Evolutionary conservation across 1,284 basidiomycete genomes (phyloP).

Genomic region (Sanguinoderma infundibulare): DNA sequence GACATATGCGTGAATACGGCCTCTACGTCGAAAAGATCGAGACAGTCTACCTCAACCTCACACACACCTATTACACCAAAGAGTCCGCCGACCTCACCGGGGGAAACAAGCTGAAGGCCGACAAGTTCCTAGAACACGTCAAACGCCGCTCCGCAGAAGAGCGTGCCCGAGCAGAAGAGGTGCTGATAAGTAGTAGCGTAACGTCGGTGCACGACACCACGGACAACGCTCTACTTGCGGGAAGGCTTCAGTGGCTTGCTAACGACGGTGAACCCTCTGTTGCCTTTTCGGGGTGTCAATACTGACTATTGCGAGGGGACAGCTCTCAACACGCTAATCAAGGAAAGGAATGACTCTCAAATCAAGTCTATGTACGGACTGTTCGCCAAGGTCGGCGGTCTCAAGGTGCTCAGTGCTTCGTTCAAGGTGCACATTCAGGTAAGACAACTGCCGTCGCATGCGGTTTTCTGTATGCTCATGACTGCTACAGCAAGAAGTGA

Average conservation of each 20-base stretch:
- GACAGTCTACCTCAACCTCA: conserved; percentile 51
- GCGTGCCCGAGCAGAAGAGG: conserved; percentile 49
- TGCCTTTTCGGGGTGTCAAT: background rate
- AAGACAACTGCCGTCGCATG: conserved; percentile 20
- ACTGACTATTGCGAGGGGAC: background rate
- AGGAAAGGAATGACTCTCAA: conserved; percentile 48
- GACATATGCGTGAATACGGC: conserved; percentile 56
- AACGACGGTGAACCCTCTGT: conserved; percentile 49
- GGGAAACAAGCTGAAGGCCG: conserved; percentile 47
- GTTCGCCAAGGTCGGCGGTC: conserved; percentile 63
- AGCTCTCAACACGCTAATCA: conserved; percentile 68
- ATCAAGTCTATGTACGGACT: conserved; percentile 68
- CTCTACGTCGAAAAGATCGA: conserved; percentile 62
- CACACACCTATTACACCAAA: conserved; percentile 53
- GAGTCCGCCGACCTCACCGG: conserved; percentile 51
- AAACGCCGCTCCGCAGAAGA: conserved; percentile 59
- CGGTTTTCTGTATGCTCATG: background rate
- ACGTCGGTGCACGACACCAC: conserved; percentile 51
- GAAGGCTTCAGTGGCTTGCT: conserved; percentile 60
- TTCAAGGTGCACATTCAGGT: conserved; percentile 67
- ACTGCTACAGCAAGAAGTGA: conserved; percentile 50
- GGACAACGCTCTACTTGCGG: conserved; percentile 55
- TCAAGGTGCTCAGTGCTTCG: conserved; percentile 60
- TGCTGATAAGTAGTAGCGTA: conserved; percentile 59
- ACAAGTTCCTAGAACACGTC: conserved; percentile 59